Evolutionary conservation across 345 rosid species (phyloP).

Genomic region (Cardamine occulta): DNA sequence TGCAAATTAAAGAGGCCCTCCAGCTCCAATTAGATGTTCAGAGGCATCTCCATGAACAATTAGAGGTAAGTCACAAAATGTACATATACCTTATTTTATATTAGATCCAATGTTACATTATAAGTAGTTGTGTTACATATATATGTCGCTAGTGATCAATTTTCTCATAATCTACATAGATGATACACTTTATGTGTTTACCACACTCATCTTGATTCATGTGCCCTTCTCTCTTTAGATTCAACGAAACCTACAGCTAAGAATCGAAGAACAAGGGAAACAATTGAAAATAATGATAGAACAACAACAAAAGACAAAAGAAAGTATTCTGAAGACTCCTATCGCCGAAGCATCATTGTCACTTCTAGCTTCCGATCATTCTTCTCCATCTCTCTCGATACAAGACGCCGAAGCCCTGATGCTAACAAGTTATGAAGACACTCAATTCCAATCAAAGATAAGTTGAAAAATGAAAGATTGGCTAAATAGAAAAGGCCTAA

Average conservation of each 20-base stretch:
- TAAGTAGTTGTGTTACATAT: background rate
- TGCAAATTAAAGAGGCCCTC: conserved; percentile 77
- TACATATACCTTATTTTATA: background rate
- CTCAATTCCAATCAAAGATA: conserved; percentile 63
- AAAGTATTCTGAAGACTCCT: conserved; percentile 46
- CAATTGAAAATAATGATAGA: conserved; percentile 82
- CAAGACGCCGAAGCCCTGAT: conserved; percentile 52
- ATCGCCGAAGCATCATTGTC: conserved; percentile 31
- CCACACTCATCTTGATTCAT: conserved; percentile 16
- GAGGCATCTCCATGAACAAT: conserved; percentile 87
- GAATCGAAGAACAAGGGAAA: conserved; percentile 88
- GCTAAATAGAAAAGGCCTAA: conserved; percentile 18
- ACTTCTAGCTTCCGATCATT: conserved; percentile 31
- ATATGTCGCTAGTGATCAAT: background rate
- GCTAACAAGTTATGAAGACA: conserved; percentile 52
- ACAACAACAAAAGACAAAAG: conserved; percentile 64
- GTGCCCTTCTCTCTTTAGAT: conserved; percentile 48
- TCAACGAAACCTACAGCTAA: conserved; percentile 75
- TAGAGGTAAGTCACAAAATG: conserved; percentile 62
- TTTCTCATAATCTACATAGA: background rate
- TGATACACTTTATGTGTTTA: background rate
- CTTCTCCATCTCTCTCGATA: conserved; percentile 29
- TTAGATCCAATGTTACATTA: background rate
- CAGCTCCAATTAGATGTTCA: conserved; percentile 86
- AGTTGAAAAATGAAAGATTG: conserved; percentile 40